Evolutionary conservation across 2,329 filamentous ascomycete species (phyloP), one percentile per base, ranked within the genome.

Genomic region (Didymella segeticola): DNA sequence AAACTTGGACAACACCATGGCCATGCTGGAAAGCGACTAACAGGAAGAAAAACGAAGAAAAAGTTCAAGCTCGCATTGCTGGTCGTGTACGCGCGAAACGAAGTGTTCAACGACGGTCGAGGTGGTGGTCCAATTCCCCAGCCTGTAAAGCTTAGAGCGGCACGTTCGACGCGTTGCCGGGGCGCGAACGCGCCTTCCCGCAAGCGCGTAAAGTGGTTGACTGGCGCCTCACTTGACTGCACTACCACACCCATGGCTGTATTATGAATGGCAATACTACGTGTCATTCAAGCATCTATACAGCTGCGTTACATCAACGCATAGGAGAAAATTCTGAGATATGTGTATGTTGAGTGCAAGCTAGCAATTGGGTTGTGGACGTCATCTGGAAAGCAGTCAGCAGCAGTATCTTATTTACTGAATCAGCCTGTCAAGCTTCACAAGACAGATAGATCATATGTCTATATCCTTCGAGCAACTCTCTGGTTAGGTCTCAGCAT

Each of bases 1-100:
- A 64, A 83, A 75, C 47, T 69, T 67, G 54, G 71, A 71, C 56
- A 70, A 72, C 64, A 73, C 71, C 74, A 76, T 76, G 67, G 70
- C 73, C 69, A 74, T 72, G 71, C 70, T 61, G 39, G 31, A 61
- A 67, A 54, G 60, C 47, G 61, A 63, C 49, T 58, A 65, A 47
- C 55, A 46, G 57, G 60, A 60, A 22, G 54, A 63, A 60, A 54
- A 57, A 63, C n/a, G 60, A 59, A 58, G 47, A 46, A 60, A 36
- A 49, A 46, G 33, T 51, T 30, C 19, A 60, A 41, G 37, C 58
- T 60, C 43, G 66, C 71, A 74, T 73, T 51, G 66, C 65, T 49
- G 58, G 53, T 19, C 23, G 38, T 45, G n/a, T 7, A 33, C 27
- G 39, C 51, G 54, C 43, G 46, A 47, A 43, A 34, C 11, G 50